Base-by-base conservation (phyloP, 495 filamentous ascomycete species). In the Rusavskia elegans region DNA sequence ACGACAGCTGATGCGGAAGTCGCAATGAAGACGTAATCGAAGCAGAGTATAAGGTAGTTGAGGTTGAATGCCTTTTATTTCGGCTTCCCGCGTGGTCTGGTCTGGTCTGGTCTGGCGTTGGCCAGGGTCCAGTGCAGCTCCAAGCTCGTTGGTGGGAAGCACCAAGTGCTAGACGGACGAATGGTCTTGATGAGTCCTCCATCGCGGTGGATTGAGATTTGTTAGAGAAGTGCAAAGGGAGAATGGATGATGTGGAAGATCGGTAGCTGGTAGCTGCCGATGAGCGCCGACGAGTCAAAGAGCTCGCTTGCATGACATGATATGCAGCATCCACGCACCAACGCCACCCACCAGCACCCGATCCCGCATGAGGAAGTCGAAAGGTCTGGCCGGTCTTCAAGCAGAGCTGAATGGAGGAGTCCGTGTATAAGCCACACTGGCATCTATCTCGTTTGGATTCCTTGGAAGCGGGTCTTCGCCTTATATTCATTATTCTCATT, bases 11-110 rank as follows among this genome's bases (percentile, higher is more conserved):
- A 27, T 27, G 25, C 25, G 25, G 32, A 13, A 46, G 23, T 45
- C 20, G 42, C 20, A 45, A 45, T 45, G 42, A 20, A 45, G 42
- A 45, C 42, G 42, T 45, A 45, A 45, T 45, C 42, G 42, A 45
- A 19, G 21, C 20, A 16, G 38, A 30, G 29, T 30, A 30, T 30
- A 8, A 8, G 8, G 8, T 30, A 30, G 3, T 35, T 10, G 32
- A 35, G 8, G 13, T 35, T 35, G 32, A 7, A 35, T 35, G 32
- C 32, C 13, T 35, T 35, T 35, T 35, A 35, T 35, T 29, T 46
- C 44, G 44, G 44, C 44, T 46, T 46, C 23, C 6, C 20, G 44
- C 20, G 44, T 29, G 23, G 21, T 46, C 8, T 42, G 25, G 25
- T 3, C 25, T 27, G 25, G 25, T 27, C 25, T 27, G 25, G n/a